phyloP scores from a whole-genome alignment of 2,329 filamentous ascomycete species.

The Fusarium sp. region DNA sequence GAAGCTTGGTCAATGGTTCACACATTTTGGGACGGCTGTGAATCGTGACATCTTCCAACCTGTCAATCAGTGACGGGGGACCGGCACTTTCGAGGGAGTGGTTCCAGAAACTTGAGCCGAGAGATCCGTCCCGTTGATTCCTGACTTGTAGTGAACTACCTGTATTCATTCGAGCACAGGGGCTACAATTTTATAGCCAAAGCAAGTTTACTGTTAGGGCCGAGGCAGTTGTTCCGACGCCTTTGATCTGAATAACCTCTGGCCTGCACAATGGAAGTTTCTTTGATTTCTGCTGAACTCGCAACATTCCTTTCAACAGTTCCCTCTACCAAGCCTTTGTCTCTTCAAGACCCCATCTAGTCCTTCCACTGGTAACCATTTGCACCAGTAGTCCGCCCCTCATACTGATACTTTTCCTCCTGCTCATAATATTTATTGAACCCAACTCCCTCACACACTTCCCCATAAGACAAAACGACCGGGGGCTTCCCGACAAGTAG shows the following conservation, averaged over 20 bases:
- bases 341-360: not conserved
- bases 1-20: too few relatives aligned
- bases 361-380: constrained; percentile 31
- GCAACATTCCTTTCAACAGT: not conserved
- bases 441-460: constrained; percentile 60
- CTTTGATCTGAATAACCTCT: not conserved
- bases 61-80: too few relatives aligned
- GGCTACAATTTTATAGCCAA: not conserved
- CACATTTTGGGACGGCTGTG: too few relatives aligned
- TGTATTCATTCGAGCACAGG: not conserved
- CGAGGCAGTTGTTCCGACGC: not conserved
- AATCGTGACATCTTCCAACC: too few relatives aligned
- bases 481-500: constrained; percentile 56
- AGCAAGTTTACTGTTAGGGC: not conserved
- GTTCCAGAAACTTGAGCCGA: too few relatives aligned
- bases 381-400: constrained; percentile 25
- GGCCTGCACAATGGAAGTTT: not conserved
- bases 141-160: not conserved
- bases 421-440: constrained; percentile 56
- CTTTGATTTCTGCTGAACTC: not conserved
- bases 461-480: constrained; percentile 56
- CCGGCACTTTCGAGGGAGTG: too few relatives aligned
- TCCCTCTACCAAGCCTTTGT: not conserved
- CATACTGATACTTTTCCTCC: constrained; percentile 39
- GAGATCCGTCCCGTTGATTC: too few relatives aligned